These are phyloP conservation scores for Ustilaginoidea virens DNA, from an alignment of 2,329 filamentous ascomycete genomes.

Conservation along the genomic window DNA sequence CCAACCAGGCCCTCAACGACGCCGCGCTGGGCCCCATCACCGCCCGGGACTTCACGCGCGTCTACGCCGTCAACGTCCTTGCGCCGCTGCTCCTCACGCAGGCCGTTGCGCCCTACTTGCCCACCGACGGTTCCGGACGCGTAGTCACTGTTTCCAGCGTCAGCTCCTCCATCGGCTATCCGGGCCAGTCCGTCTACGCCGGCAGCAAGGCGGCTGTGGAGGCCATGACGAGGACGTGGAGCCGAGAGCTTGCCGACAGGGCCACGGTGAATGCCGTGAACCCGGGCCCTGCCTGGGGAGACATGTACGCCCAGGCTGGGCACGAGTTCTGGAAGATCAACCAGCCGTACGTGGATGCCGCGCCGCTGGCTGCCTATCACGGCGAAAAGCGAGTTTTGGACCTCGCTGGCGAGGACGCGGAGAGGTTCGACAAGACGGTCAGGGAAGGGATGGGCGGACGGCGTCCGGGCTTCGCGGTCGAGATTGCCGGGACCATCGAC, in stretches of 20 bases:
- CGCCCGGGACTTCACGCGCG: constrained; percentile 48
- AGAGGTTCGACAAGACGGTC: constrained; percentile 18
- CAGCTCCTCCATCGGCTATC: constrained; percentile 35
- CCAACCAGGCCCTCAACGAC: constrained; percentile 50
- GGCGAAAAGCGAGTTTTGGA: constrained; percentile 16
- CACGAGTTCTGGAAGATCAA: constrained; percentile 21
- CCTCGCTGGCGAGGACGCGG: constrained; percentile 15
- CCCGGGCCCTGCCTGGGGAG: constrained; percentile 38
- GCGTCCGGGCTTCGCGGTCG: constrained; percentile 22
- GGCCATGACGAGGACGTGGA: constrained; percentile 44
- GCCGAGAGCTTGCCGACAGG: constrained; percentile 36
- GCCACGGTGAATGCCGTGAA: constrained; percentile 42
- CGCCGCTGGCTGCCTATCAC: constrained; percentile 18
- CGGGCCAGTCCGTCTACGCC: constrained; percentile 40
- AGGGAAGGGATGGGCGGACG: constrained; percentile 17
- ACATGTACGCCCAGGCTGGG: constrained; percentile 30
- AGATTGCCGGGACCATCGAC: constrained; percentile 54
- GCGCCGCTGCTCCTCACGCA: constrained; percentile 68
- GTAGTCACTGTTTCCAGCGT: constrained; percentile 42
- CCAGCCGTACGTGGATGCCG: constrained; percentile 21
- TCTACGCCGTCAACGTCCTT: constrained; percentile 69
- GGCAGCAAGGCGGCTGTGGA: constrained; percentile 43
- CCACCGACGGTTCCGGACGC: constrained; percentile 48
- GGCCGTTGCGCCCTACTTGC: constrained; percentile 52
- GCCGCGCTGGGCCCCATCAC: constrained; percentile 34